Base-by-base conservation (phyloP, 2,329 filamentous ascomycete species). In the Ilyonectria sp. region DNA sequence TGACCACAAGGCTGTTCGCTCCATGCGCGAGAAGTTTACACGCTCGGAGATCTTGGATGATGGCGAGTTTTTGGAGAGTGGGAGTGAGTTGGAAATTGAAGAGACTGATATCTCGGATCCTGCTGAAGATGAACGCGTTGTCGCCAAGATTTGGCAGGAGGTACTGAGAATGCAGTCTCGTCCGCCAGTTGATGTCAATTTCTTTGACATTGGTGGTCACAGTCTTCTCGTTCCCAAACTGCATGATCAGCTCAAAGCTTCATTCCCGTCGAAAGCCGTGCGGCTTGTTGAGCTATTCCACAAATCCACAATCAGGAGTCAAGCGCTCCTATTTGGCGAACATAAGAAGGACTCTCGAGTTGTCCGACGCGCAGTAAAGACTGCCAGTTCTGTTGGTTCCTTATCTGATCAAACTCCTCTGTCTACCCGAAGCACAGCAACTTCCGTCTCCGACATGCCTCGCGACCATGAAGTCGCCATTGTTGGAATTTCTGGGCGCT, bases 191-290 rank as follows among this genome's bases (percentile, higher is more conserved):
- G 21, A 46, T 1, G 54, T 57, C 19, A 57, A 57, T 13, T 57
- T 57, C n/a, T 44, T 57, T 6, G 54, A 57, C 23, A 23, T 57
- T 17, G 54, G 54, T 13, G 54, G 37, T 13, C 54, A 57, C 40
- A 57, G 54, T 35, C 37, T 57, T 10, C 23, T 57, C 19, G 54
- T 57, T n/a, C 55, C 55, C 7, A 46, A 33, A 19, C 15, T 44
- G 26, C 55, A 58, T 23, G 37, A 47, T 4, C 31, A 46, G 40
- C 23, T 58, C 8, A 58, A 47, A 13, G 40, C 23, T 21, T 5
- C 40, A 9, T 47, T 58, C 29, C 40, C 55, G 8, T 46, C 23
- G 2, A 58, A 31, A 3, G 2, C 23, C 10, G 26, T 58, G 2
- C 23, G 55, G 4, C 40, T 58, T 15, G 33, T 23, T 9, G 55